phyloP scores from a whole-genome alignment of 805 yeast genomes.

The Yamadazyma paraphyllophila region DNA sequence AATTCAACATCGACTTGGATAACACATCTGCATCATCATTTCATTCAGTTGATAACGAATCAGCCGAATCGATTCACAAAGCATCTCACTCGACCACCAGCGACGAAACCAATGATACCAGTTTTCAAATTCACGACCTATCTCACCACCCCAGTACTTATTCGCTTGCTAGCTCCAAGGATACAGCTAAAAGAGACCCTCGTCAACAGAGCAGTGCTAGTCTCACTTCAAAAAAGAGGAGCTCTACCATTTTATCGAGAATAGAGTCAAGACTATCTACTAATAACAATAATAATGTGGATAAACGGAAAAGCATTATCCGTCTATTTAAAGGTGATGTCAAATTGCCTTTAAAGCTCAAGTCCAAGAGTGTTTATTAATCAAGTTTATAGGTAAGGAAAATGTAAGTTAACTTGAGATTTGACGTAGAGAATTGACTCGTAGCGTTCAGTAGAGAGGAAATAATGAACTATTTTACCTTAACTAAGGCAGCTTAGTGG shows the following conservation, averaged over 20 bases:
- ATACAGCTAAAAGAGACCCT: background rate
- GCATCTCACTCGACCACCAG: constrained; percentile 1
- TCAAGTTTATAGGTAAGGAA: background rate
- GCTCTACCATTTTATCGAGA: constrained; percentile 6
- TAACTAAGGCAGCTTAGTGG: no score
- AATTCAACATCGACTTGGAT: constrained; percentile 12
- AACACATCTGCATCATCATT: constrained; percentile 7
- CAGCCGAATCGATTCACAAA: background rate
- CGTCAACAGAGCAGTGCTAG: background rate
- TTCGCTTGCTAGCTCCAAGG: background rate
- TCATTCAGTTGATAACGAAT: constrained; percentile 7
- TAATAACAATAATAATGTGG: background rate
- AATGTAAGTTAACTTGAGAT: no score
- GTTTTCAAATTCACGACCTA: constrained; percentile 5
- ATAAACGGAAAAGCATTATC: constrained; percentile 18
- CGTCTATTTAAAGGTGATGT: constrained; percentile 16
- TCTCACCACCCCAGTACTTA: constrained; percentile 4
- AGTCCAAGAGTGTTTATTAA: constrained; percentile 18
- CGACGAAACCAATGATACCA: constrained; percentile 10
- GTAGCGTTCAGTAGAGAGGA: no score
- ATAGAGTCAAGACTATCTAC: constrained; percentile 8
- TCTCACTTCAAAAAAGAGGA: constrained; percentile 3
- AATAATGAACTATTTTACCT: no score
- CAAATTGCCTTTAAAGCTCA: constrained; percentile 18
- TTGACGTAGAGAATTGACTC: no score